Evolutionary conservation across 2,329 filamentous ascomycete genomes (phyloP), one percentile per base, ranked within the genome.

Genomic region (Fusarium sp.): DNA sequence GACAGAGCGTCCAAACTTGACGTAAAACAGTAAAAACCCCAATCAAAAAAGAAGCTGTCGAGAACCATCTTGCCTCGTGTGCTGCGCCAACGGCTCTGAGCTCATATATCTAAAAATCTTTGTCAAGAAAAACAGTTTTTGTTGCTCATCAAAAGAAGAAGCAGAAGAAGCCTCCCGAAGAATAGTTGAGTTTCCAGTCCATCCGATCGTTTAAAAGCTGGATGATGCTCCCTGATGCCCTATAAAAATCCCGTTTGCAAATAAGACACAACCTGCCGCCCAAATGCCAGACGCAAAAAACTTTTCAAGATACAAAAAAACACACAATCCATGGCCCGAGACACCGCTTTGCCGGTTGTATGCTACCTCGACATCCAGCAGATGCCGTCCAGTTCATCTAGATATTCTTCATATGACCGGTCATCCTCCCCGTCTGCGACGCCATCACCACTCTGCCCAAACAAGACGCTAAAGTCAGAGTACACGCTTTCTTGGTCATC

Each of bases 1-100:
- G 94, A 98, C 79, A 89, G 95, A 58, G 94, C 92, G 30, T 71
- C 71, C 4, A 78, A 78, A 57, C 72, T 78, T n/a, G 61, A 59
- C 9, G 57, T 64, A 14, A 69, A 74, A 35, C 52, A 62, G 27
- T 75, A 13, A 13, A 32, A 10, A 23, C 6, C 6, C n/a, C 2
- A 41, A 20, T 14, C 34, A 10, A 32, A 48, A 20, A 30, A 18
- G 11, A 20, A 50, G 13, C 35, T 34, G n/a, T 23, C 37, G 45
- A 27, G 18, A 30, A 68, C 48, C 68, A 64, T 64, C 20, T 63
- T 43, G 34, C 30, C 45, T 54, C 61, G 25, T 39, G 4, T 45
- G 58, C 27, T 45, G 57, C 58, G 9, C 37, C 39, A 61, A 30
- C 56, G 16, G 52, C 48, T 65, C 32, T 58, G 68, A 59, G 23